phyloP scores from a whole-genome alignment of 2,329 filamentous ascomycete species.

The Neonectria magnoliae region DNA sequence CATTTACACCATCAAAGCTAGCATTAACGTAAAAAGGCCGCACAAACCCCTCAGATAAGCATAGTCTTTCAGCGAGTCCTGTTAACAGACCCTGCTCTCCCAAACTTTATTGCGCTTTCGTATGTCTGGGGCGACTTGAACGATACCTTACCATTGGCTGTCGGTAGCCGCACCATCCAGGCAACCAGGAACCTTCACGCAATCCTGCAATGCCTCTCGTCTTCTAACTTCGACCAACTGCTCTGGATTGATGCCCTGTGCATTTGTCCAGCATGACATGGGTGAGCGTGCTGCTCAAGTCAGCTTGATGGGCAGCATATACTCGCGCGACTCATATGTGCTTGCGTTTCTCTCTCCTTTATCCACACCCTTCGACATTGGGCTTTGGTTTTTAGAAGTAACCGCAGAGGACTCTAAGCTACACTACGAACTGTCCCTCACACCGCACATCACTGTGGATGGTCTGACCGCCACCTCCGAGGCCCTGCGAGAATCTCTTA shows the following conservation, averaged over 20 bases:
- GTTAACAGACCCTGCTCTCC: too few relatives aligned
- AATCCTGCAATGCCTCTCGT: too few relatives aligned
- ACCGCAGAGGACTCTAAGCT: neutral
- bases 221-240: too few relatives aligned
- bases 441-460: conserved; percentile 5
- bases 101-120: too few relatives aligned
- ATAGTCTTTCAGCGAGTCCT: too few relatives aligned
- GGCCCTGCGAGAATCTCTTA: conserved; percentile 11
- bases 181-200: too few relatives aligned
- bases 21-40: too few relatives aligned
- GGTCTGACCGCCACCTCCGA: conserved; percentile 5
- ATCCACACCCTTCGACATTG: conserved; percentile 5
- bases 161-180: too few relatives aligned
- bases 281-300: conserved; percentile 16
- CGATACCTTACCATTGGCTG: too few relatives aligned
- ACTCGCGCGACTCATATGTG: conserved; percentile 21
- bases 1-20: too few relatives aligned
- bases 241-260: conserved; percentile 20
- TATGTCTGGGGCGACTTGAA: too few relatives aligned
- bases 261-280: conserved; percentile 22
- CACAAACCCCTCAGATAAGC: too few relatives aligned
- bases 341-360: conserved; percentile 11
- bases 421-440: conserved; percentile 19
- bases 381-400: conserved; percentile 10
- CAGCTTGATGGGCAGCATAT: conserved; percentile 17